Evolutionary conservation across 2,329 filamentous ascomycete species (phyloP).

Genomic region (Penicillium fuscoglaucum): DNA sequence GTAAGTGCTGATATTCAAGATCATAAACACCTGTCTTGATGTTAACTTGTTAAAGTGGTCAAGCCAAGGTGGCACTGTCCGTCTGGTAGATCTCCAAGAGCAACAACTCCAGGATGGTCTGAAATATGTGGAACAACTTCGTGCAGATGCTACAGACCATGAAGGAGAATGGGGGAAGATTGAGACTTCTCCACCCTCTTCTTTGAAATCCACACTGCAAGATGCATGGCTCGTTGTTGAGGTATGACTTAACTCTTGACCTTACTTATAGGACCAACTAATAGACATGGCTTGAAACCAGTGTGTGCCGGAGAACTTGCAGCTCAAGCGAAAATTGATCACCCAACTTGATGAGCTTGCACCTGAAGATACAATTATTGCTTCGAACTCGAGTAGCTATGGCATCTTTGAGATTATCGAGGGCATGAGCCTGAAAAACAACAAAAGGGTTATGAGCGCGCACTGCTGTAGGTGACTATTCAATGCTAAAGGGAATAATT

Average conservation of each 20-base stretch:
- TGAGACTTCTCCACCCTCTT: conserved; percentile 21
- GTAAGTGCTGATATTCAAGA: conserved; percentile 18
- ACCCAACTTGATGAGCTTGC: conserved; percentile 43
- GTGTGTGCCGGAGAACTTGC: conserved; percentile 49
- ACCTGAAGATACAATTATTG: conserved; percentile 42
- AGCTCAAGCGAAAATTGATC: conserved; percentile 45
- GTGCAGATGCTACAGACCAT: conserved; percentile 11
- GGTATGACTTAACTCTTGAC: conserved; percentile 18
- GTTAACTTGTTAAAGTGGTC: conserved; percentile 32
- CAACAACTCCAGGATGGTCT: conserved; percentile 31
- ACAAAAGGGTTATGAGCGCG: conserved; percentile 43
- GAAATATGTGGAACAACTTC: conserved; percentile 31
- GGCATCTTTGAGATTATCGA: conserved; percentile 47
- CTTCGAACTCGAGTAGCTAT: conserved; percentile 52
- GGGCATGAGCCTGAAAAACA: conserved; percentile 36
- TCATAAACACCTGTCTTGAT: not conserved
- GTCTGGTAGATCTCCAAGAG: conserved; percentile 33
- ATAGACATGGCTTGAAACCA: conserved; percentile 19
- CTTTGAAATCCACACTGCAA: conserved; percentile 24
- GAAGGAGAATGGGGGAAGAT: conserved; percentile 26
- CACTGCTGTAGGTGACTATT: conserved; percentile 43
- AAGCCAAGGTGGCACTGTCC: conserved; percentile 32
- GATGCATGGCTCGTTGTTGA: conserved; percentile 41
- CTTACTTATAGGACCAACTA: not conserved
- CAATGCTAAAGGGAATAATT: not conserved